Evolutionary conservation across 2,329 filamentous ascomycete genomes (phyloP), one percentile per base, ranked within the genome.

Genomic region (Verticillium nonalfalfae): DNA sequence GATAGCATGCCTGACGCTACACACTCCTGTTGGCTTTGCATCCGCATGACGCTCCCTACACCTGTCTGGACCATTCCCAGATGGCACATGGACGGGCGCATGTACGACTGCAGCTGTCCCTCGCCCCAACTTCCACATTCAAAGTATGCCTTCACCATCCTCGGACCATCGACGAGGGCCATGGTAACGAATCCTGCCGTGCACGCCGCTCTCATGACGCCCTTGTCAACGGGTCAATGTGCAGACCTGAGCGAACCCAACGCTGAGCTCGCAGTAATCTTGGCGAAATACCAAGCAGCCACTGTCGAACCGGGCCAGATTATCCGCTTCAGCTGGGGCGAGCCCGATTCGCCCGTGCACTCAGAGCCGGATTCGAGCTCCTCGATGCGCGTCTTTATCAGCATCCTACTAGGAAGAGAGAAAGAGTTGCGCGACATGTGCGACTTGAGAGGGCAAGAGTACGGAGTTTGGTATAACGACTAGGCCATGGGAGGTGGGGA

Each of bases 21-120:
- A 7, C 58, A 56, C 45, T 59, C 60, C 18, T 56, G 60, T 56
- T 63, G 62, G 62, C 35, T 63, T 18, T 38, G 35, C 36, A 36
- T 62, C n/a, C 57, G 62, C 40, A 56, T 62, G 40, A 59, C 33
- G 13, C 34, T 39, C 13, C 54, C 62, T 31, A 50, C 57, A 5
- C 26, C 58, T 13, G 56, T 35, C 15, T 63, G 58, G 50, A 15
- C 13, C 10, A 31, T 57, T 7, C 62, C 62, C 21, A 58, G 62
- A 15, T 64, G 62, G 62, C 62, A 64, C 56, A 56, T 33, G 18
- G 62, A 64, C 33, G 62, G 61, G 4, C 45, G 59, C 34, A 64
- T 64, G 61, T 62, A 63, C 38, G 14, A n/a, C 3, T 64, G 62
- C 35, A 18, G 18, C 14, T 64, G 61, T 52, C 56, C 57, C 6